Conservation (phyloP, 768 basidiomycete species). For the Mrakia blollopis region DNA sequence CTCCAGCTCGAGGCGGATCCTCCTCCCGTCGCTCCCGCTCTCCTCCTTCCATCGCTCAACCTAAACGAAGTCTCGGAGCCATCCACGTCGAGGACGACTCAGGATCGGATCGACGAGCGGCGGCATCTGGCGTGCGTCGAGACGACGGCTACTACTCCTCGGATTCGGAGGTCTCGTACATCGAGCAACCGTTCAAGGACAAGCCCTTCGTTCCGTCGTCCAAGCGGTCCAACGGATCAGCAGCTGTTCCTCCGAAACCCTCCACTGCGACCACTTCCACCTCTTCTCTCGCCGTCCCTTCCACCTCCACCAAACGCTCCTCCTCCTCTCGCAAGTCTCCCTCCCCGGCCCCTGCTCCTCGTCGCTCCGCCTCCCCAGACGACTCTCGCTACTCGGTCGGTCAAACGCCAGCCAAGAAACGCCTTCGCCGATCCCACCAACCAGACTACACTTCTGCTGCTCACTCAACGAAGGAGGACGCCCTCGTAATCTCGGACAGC, state of each 20-base stretch:
- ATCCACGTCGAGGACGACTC: constrained; percentile 30
- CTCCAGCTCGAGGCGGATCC: background rate
- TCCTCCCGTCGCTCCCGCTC: constrained; percentile 3
- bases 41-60: constrained; percentile 16
- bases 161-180: constrained; percentile 22
- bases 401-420: background rate
- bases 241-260: background rate
- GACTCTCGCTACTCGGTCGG: constrained; percentile 27
- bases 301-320: background rate
- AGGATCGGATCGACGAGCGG: constrained; percentile 12
- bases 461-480: background rate
- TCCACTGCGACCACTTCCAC: background rate
- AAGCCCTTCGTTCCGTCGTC: background rate
- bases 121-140: background rate
- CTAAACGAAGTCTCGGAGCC: constrained; percentile 15
- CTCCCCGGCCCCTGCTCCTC: background rate
- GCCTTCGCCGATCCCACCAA: constrained; percentile 7
- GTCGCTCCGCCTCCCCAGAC: constrained; percentile 16
- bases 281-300: background rate
- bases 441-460: constrained; percentile 17
- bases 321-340: constrained; percentile 11
- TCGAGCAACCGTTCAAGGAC: constrained; percentile 25
- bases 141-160: constrained; percentile 4
- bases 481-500: background rate
- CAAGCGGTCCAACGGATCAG: background rate